These are phyloP conservation scores for Areca catechu DNA, from an alignment of 176 grass and related monocot genomes.

Conservation along the genomic window DNA sequence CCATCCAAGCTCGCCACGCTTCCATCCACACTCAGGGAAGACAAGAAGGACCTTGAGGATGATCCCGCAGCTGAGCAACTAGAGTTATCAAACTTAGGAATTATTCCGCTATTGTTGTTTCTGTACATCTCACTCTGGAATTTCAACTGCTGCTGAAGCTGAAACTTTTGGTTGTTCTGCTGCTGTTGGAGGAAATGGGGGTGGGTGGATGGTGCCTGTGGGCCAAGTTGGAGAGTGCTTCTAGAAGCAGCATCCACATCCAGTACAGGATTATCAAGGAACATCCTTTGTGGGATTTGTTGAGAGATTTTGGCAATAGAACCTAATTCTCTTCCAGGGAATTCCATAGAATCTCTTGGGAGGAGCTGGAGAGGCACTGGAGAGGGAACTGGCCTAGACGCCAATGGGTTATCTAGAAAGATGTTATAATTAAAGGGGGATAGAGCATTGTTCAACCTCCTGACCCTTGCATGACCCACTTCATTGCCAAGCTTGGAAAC, in stretches of 20 bases:
- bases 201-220: slow-evolving; percentile 34
- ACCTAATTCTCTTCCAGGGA: slow-evolving; percentile 31
- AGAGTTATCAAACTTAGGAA: slow-evolving; percentile 64
- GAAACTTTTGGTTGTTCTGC: slow-evolving; percentile 75
- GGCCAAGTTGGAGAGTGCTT: neutral
- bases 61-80: slow-evolving; percentile 55
- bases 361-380: slow-evolving; percentile 50
- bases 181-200: slow-evolving; percentile 82
- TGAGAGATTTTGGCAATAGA: slow-evolving; percentile 32
- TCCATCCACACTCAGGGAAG: slow-evolving; percentile 89
- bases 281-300: slow-evolving; percentile 48
- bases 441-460: slow-evolving; percentile 56
- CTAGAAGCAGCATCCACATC: slow-evolving; percentile 10
- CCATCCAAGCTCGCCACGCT: slow-evolving; percentile 65
- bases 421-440: slow-evolving; percentile 51
- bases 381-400: slow-evolving; percentile 11
- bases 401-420: slow-evolving; percentile 44
- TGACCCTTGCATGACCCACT: slow-evolving; percentile 68
- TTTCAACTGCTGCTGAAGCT: slow-evolving; percentile 86
- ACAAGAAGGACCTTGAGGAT: slow-evolving; percentile 67
- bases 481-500: slow-evolving; percentile 44
- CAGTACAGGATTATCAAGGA: slow-evolving; percentile 33
- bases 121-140: slow-evolving; percentile 65
- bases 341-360: slow-evolving; percentile 37
- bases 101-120: slow-evolving; percentile 26